phyloP scores from a whole-genome alignment of 1,284 basidiomycete species.

The Trametes versicolor region DNA sequence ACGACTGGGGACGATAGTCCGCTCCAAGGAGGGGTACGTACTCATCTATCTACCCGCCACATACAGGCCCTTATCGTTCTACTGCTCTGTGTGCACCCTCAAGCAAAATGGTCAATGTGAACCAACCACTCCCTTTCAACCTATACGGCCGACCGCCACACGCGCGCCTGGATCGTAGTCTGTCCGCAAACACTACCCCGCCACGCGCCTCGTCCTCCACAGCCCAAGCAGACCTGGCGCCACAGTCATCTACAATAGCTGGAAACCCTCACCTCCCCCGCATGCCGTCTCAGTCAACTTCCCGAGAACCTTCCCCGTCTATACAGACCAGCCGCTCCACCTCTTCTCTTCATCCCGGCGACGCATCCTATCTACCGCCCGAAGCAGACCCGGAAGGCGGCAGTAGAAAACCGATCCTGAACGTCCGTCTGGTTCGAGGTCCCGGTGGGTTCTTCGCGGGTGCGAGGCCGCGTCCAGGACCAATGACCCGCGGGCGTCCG shows the following conservation, averaged over 20 bases:
- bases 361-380: constrained; percentile 44
- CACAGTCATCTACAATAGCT: neutral
- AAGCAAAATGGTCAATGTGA: constrained; percentile 81
- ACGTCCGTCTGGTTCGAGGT: constrained; percentile 40
- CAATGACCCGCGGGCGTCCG: constrained; percentile 39
- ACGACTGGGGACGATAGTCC: constrained; percentile 65
- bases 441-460: constrained; percentile 36
- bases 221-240: constrained; percentile 24
- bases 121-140: constrained; percentile 71
- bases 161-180: constrained; percentile 35
- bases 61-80: constrained; percentile 12
- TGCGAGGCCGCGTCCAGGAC: constrained; percentile 34
- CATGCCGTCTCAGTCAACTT: constrained; percentile 36
- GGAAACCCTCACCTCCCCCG: constrained; percentile 18
- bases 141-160: constrained; percentile 60
- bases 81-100: constrained; percentile 4
- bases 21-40: constrained; percentile 69
- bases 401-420: constrained; percentile 38
- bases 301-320: constrained; percentile 42
- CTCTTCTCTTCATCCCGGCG: constrained; percentile 44
- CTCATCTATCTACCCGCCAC: constrained; percentile 14
- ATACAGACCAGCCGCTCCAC: constrained; percentile 45
- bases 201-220: constrained; percentile 35
- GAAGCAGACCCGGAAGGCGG: constrained; percentile 40
- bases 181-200: constrained; percentile 39